Conservation (phyloP, 1,139 yeast genomes). For the Yamadazyma trypodendri region DNA sequence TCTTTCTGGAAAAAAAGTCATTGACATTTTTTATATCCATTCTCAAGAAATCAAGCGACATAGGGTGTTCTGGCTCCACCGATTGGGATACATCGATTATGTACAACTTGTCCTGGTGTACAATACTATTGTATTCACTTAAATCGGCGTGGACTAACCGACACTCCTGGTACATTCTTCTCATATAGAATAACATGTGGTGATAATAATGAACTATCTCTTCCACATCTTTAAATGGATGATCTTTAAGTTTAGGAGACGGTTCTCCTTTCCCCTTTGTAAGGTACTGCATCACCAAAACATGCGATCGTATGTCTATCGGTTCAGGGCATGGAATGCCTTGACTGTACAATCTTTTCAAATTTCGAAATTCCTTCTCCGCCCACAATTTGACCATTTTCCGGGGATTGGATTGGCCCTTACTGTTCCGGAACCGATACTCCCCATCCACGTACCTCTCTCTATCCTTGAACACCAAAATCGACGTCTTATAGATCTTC, state of each 20-base stretch:
- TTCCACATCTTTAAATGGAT: constrained; percentile 62
- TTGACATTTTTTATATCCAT: constrained; percentile 98
- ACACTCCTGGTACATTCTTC: constrained; percentile 84
- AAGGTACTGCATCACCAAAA: constrained; percentile 90
- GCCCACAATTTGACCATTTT: constrained; percentile 99
- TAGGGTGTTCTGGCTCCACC: constrained; percentile 97
- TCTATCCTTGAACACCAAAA: constrained; percentile 91
- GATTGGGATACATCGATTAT: constrained; percentile 97
- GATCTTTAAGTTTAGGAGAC: constrained; percentile 84
- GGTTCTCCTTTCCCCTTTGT: constrained; percentile 79
- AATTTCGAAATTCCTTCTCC: constrained; percentile 91
- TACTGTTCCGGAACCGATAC: constrained; percentile 81
- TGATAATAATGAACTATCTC: constrained; percentile 70
- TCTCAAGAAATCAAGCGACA: constrained; percentile 88
- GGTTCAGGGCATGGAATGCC: constrained; percentile 96
- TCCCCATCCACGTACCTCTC: constrained; percentile 97
- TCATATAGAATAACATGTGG: constrained; percentile 79
- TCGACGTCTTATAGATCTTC: constrained; percentile 93
- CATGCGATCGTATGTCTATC: constrained; percentile 81
- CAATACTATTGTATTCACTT: constrained; percentile 90
- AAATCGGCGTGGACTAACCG: constrained; percentile 94
- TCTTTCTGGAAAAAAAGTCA: constrained; percentile 71
- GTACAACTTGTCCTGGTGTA: constrained; percentile 76
- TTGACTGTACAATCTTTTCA: constrained; percentile 72
- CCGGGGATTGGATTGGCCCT: constrained; percentile 87